These are phyloP conservation scores for Dioscorea cayenensis DNA, from an alignment of 116 monocot genomes.

Conservation along the genomic window DNA sequence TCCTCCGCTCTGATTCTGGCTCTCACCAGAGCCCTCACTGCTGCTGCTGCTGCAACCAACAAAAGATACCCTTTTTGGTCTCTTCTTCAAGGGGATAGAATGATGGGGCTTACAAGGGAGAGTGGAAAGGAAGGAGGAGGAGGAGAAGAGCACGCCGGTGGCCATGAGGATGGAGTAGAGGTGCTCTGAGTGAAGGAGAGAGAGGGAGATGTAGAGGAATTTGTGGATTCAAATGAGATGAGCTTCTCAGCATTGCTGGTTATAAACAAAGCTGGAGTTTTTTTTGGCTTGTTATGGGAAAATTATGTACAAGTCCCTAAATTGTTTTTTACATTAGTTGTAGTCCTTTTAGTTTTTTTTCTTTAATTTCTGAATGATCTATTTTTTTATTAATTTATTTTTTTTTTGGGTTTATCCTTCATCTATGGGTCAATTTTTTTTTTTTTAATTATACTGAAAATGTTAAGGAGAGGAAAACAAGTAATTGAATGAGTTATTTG, in stretches of 20 bases:
- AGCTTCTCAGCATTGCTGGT: neutral
- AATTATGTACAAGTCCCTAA: too few species aligned
- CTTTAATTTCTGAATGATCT: too few species aligned
- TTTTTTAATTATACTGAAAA: too few species aligned
- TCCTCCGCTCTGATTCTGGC: neutral
- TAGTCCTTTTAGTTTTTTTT: too few species aligned
- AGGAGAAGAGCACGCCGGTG: slow-evolving; percentile 4
- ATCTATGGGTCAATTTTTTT: too few species aligned
- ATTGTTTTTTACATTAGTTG: too few species aligned
- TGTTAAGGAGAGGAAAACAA: too few species aligned
- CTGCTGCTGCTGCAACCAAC: slow-evolving; percentile 18
- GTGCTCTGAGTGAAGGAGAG: neutral
- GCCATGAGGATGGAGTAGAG: slow-evolving; percentile 5
- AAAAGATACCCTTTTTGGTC: neutral
- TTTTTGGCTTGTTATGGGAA: too few species aligned
- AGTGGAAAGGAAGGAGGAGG: slow-evolving; percentile 4
- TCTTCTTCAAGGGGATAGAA: neutral
- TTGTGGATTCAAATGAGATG: slow-evolving; percentile 3
- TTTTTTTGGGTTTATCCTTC: too few species aligned
- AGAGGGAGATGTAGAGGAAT: neutral
- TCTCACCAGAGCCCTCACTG: slow-evolving; percentile 20
- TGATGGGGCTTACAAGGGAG: neutral
- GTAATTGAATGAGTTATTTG: too few species aligned
- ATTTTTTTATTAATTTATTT: too few species aligned
- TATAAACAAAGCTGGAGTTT: neutral